A percentile compares a stretch with the other conserved stretches of the same genome.
Evolutionary conservation across 2,329 filamentous ascomycete genomes (phyloP).

Genomic region (Alternaria postmessia): DNA sequence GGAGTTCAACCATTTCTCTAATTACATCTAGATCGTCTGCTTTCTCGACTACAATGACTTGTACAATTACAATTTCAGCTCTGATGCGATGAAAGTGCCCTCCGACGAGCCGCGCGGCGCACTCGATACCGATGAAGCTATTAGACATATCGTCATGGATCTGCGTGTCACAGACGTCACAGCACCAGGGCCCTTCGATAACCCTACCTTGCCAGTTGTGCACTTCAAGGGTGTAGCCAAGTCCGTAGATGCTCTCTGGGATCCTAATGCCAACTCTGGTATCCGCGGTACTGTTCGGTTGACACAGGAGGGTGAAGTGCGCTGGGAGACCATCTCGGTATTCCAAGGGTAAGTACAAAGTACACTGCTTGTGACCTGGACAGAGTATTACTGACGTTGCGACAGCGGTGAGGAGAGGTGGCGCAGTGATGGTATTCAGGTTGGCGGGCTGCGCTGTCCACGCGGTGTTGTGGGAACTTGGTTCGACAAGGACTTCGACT

Average conservation of each 20-base stretch:
- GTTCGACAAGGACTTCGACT: conserved; percentile 78
- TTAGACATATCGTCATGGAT: conserved; percentile 74
- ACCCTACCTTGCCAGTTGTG: conserved; percentile 68
- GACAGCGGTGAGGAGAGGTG: conserved; percentile 71
- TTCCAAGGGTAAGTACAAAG: conserved; percentile 56
- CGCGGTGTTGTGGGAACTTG: conserved; percentile 77
- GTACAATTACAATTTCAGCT: conserved; percentile 74
- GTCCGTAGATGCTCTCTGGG: conserved; percentile 70
- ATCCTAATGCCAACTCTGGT: conserved; percentile 72
- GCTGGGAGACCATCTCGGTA: conserved; percentile 76
- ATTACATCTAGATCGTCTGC: conserved; percentile 51
- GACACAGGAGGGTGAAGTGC: conserved; percentile 74
- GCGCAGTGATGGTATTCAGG: conserved; percentile 78
- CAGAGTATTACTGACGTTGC: conserved; percentile 32
- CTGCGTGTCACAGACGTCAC: conserved; percentile 68
- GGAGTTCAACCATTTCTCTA: conserved; percentile 11
- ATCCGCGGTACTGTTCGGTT: conserved; percentile 71
- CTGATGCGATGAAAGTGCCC: conserved; percentile 47
- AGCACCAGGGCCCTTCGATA: conserved; percentile 65
- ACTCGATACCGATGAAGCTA: conserved; percentile 71
- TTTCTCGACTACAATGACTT: conserved; percentile 65
- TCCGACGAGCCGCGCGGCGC: conserved; percentile 57
- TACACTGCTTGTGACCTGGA: not conserved
- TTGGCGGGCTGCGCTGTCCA: conserved; percentile 71
- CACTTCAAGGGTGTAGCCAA: conserved; percentile 71